Evolutionary conservation across 108 stramenopile species (phyloP).

Genomic region (Seminavis robusta): DNA sequence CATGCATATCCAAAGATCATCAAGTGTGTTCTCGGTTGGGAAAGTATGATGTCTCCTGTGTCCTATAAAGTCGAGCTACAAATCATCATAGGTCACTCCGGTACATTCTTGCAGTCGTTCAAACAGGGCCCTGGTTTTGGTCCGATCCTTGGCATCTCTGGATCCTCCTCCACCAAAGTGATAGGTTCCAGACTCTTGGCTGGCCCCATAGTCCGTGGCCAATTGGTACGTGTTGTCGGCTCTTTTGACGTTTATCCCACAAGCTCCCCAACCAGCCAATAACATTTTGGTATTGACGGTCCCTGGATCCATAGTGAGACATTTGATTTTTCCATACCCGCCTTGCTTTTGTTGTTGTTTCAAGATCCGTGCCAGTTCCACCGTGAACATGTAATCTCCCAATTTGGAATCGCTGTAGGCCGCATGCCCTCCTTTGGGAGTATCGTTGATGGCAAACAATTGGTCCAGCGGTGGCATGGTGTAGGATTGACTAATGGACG

Average conservation of each 20-base stretch:
- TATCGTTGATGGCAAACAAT: constrained; percentile 34
- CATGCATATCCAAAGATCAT: too few species aligned
- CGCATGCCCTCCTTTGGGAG: constrained; percentile 76
- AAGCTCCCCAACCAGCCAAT: constrained; percentile 87
- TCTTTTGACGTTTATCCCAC: constrained; percentile 55
- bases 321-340: constrained; percentile 27
- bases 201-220: constrained; percentile 31
- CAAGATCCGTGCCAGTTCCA: constrained; percentile 52
- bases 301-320: constrained; percentile 78
- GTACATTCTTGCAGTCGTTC: constrained; percentile 23
- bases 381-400: constrained; percentile 61
- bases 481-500: constrained; percentile 58
- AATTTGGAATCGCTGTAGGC: constrained; percentile 82
- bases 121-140: constrained; percentile 29
- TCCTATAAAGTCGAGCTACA: background rate
- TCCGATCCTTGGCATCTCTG: constrained; percentile 13
- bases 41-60: too few species aligned
- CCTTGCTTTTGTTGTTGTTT: constrained; percentile 11
- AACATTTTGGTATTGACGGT: constrained; percentile 96
- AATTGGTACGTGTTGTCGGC: constrained; percentile 42
- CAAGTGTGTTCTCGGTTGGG: too few species aligned
- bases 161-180: constrained; percentile 36
- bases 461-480: constrained; percentile 3
- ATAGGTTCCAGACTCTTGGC: constrained; percentile 32
- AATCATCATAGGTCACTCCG: constrained; percentile 29